Percentiles rank a stretch among this genome's conserved stretches.
These are phyloP conservation scores for Aspergillus nidulans DNA, from an alignment of 495 filamentous ascomycete species.

Conservation along the genomic window DNA sequence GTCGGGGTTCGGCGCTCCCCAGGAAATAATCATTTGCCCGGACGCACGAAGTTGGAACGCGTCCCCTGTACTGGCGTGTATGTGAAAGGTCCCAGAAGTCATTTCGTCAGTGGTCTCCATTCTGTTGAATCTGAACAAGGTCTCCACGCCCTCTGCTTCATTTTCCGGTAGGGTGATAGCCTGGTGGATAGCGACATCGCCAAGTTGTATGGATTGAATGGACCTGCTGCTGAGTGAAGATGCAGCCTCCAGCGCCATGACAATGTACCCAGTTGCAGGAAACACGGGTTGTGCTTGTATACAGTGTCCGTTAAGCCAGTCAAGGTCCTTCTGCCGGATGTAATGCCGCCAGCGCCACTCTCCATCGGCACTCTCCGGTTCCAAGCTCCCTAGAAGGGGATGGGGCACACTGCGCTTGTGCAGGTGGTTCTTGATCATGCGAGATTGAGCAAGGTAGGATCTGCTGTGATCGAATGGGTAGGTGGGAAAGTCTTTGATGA, in stretches of 20 bases:
- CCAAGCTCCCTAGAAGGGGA: slow-evolving; percentile 19
- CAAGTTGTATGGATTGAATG: slow-evolving; percentile 8
- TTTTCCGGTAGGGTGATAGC: slow-evolving; percentile 26
- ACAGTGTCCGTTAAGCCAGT: slow-evolving; percentile 19
- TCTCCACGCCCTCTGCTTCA: neutral
- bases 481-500: slow-evolving; percentile 27
- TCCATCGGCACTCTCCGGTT: neutral
- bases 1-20: too few relatives aligned
- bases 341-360: slow-evolving; percentile 26
- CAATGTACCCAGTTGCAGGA: slow-evolving; percentile 22
- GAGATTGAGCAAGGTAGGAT: slow-evolving; percentile 40
- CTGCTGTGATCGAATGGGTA: slow-evolving; percentile 44
- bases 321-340: slow-evolving; percentile 10
- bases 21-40: slow-evolving; percentile 1
- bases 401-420: neutral
- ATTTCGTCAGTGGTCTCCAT: neutral
- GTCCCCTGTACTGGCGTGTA: too few relatives aligned
- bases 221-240: neutral
- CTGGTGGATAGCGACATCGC: slow-evolving; percentile 25
- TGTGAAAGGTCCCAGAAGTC: too few relatives aligned
- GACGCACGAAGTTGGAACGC: neutral
- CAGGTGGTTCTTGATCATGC: slow-evolving; percentile 18
- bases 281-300: slow-evolving; percentile 22
- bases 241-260: slow-evolving; percentile 26
- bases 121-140: neutral